Base-by-base conservation (phyloP, 768 basidiomycete genomes). In the Auricularia cornea region DNA sequence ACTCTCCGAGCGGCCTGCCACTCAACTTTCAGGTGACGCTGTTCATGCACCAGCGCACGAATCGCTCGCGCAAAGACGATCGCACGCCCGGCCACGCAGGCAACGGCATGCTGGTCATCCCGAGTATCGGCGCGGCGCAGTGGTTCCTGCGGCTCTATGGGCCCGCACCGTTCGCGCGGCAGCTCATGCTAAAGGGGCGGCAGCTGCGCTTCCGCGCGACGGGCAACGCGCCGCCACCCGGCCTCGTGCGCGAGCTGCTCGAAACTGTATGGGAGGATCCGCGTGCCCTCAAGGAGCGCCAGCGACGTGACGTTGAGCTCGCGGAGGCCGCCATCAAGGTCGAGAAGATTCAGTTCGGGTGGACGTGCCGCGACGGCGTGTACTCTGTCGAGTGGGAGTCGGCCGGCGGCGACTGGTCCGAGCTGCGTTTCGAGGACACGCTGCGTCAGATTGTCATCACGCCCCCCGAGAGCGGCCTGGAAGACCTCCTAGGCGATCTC, bases 311-410 rank as follows among this genome's bases (percentile, higher is more conserved):
- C 16, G 4, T 30, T 11, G 57, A 62, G 38, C 28, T 65, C 54
- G 52, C 54, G 30, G 31, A 16, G 3, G 28, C 54, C 2, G 18
- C 18, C 11, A 31, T 82, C 30, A 61, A 66, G 4, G 68, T 85
- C 56, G 63, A 63, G 3, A 68, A 71, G 3, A 65, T 88, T 30
- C 85, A 86, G 66, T 85, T 86, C 66, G 82, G 84, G 16, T 85
- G 84, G 85, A 74, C 78, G 66, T 86, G 85, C 63, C 78, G 84
- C n/a, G 84, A 85, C 67, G 70, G 74, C 4, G 75, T 78, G 0
- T 79, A 82, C 63, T 89, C 87, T 18, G 70, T 82, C 57, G 86
- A 88, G 71, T 84, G 81, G 78, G 83, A 62, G 26, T 29, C 28
- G 18, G 8, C 18, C 28, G 26, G 10, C 10, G n/a, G n/a, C n/a